Evolutionary conservation across 306 rosid genomes (phyloP), one percentile per base, ranked within the genome.

Genomic region (Alnus rubra): DNA sequence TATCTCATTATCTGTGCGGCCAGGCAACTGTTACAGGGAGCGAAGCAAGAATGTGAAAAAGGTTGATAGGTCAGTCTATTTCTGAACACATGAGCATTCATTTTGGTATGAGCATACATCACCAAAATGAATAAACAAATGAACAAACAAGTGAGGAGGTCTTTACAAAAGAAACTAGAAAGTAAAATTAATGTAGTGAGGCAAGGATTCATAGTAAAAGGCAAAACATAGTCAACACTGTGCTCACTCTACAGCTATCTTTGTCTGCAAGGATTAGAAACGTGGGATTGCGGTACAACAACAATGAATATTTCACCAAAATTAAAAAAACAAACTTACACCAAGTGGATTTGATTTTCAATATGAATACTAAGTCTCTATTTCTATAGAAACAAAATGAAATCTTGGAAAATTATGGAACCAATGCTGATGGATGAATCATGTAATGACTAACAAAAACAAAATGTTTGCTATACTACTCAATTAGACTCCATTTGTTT

Each of bases 1-100:
- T 80, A 94, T 92, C 80, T 90, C 96, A 74, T 94, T 90, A 79
- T 90, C 96, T 0, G 94, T 90, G 12, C 96, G 96, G 18, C 97
- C 97, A 49, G 94, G 94, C 60, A 94, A 63, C 98, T 92, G 70
- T 71, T 84, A 80, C 77, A 69, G 69, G 51, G 73, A 73, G 76
- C 69, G 71, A 86, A 35, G 45, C 31, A 77, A 47, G 63, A 87
- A 67, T 53, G 79, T 42, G 75, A 49, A 58, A 67, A 15, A 8
- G 23, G 19, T 55, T 4, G 31, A n/a, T 3, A 65, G 71, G 71
- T 35, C 23, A 64, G 51, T 67, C 72, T 37, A 67, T 42, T n/a
- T 67, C 72, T 12, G 71, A 45, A 59, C 45, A 73, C 48, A 70
- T 76, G 31, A 42, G 48, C 44, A 0, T 50, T 62, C 4, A 39